Evolutionary conservation across 1,139 yeast species (phyloP).

Genomic region (Yamadazyma epiphylla): DNA sequence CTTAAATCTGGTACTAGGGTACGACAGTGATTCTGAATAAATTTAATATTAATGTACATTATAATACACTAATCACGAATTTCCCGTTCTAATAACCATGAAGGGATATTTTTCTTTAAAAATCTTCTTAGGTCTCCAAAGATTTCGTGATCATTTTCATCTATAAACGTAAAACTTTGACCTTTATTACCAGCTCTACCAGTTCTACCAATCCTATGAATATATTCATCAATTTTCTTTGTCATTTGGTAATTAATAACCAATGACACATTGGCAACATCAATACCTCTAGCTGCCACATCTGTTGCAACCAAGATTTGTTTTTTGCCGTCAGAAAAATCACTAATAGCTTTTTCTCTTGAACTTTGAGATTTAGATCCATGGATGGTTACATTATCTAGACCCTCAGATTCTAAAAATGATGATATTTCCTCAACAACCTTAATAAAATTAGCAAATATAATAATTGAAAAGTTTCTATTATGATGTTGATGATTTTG

Average conservation of each 20-base stretch:
- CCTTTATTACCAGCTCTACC: constrained; percentile 93
- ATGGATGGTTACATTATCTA: constrained; percentile 59
- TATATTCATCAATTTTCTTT: constrained; percentile 68
- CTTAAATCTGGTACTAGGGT: too few relatives aligned
- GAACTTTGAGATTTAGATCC: constrained; percentile 87
- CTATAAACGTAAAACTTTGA: constrained; percentile 67
- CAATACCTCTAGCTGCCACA: constrained; percentile 96
- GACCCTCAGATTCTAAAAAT: constrained; percentile 43
- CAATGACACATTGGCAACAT: constrained; percentile 94
- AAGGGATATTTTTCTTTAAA: constrained; percentile 48
- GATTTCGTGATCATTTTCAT: constrained; percentile 51
- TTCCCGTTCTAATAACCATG: constrained; percentile 25
- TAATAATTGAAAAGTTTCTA: constrained; percentile 52
- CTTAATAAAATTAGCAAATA: constrained; percentile 76
- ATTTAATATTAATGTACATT: not conserved
- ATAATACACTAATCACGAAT: not conserved
- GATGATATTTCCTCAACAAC: constrained; percentile 65
- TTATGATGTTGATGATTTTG: constrained; percentile 14
- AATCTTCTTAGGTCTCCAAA: constrained; percentile 50
- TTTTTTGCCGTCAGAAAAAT: constrained; percentile 57
- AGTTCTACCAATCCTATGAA: constrained; percentile 98
- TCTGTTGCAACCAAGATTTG: constrained; percentile 85
- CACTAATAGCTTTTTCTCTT: constrained; percentile 72
- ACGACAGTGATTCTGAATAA: constrained; percentile 1
- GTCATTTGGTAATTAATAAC: constrained; percentile 60